Conservation (phyloP, 2,329 filamentous ascomycete genomes). For the Aspergillus sergii region DNA sequence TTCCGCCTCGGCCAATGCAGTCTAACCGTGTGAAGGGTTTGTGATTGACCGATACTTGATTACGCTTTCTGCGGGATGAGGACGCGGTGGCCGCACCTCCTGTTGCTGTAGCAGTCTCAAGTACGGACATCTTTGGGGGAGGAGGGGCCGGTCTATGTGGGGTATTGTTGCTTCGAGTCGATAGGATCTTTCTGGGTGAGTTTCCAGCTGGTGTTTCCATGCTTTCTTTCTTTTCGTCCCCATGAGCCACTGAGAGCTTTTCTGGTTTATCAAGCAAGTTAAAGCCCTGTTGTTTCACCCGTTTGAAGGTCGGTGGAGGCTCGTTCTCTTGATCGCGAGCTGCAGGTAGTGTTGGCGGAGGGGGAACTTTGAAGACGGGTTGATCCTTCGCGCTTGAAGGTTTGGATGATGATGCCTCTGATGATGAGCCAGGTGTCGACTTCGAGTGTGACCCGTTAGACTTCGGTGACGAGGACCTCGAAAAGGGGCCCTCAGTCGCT, state of each 20-base stretch:
- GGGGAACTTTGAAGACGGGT: conserved; percentile 62
- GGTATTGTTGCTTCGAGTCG: conserved; percentile 65
- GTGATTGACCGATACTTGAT: conserved; percentile 84
- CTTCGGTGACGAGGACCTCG: conserved; percentile 38
- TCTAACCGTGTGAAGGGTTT: conserved; percentile 89
- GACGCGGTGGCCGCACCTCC: conserved; percentile 77
- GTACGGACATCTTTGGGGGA: conserved; percentile 92
- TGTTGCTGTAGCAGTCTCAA: conserved; percentile 85
- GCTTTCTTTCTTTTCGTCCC: conserved; percentile 45
- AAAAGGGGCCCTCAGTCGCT: conserved; percentile 33
- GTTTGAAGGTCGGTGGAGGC: conserved; percentile 68
- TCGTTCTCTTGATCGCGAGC: conserved; percentile 84
- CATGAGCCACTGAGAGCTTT: conserved; percentile 56
- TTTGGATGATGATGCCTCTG: conserved; percentile 41
- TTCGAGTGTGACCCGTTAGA: conserved; percentile 39
- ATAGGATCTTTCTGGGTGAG: conserved; percentile 52
- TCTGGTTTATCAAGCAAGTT: conserved; percentile 60
- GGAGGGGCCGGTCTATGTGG: conserved; percentile 77
- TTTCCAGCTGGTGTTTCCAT: conserved; percentile 49
- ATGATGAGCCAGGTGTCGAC: conserved; percentile 47
- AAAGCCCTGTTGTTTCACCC: conserved; percentile 58
- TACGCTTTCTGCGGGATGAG: conserved; percentile 74
- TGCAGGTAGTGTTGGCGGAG: conserved; percentile 61
- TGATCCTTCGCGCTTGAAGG: conserved; percentile 47
- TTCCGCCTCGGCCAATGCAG: conserved; percentile 88